Conservation (phyloP, 805 yeast species). For the Starmerella geochares region DNA sequence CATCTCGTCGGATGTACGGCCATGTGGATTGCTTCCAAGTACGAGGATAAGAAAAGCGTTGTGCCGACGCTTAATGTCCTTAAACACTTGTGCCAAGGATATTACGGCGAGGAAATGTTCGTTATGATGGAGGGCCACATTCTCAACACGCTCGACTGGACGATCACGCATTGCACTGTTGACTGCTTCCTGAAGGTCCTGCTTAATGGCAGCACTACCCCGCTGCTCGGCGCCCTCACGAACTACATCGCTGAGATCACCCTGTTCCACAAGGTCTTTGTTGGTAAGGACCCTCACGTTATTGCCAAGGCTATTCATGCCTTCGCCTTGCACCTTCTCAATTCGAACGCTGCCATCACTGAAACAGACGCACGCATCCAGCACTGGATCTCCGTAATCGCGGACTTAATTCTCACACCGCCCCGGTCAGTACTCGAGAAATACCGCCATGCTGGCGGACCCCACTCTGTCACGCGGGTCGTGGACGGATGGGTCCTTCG, state of each 20-base stretch:
- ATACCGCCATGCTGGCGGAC: slow-evolving; percentile 29
- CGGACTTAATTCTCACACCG: slow-evolving; percentile 32
- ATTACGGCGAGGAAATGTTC: slow-evolving; percentile 49
- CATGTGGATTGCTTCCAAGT: slow-evolving; percentile 78
- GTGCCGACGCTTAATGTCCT: slow-evolving; percentile 63
- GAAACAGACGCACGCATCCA: slow-evolving; percentile 27
- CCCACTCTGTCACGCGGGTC: slow-evolving; percentile 30
- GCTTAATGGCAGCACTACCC: slow-evolving; percentile 23
- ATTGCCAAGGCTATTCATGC: slow-evolving; percentile 31
- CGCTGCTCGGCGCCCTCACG: slow-evolving; percentile 28
- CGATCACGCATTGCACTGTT: slow-evolving; percentile 49
- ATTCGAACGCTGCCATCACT: slow-evolving; percentile 11
- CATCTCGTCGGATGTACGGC: slow-evolving; percentile 87
- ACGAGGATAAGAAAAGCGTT: slow-evolving; percentile 61
- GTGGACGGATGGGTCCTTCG: slow-evolving; percentile 30
- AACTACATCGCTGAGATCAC: slow-evolving; percentile 33
- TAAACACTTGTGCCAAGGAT: slow-evolving; percentile 55
- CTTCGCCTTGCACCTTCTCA: slow-evolving; percentile 28
- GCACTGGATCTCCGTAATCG: slow-evolving; percentile 27
- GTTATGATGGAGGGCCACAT: slow-evolving; percentile 68
- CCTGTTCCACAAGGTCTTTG: slow-evolving; percentile 31
- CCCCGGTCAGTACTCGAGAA: slow-evolving; percentile 34
- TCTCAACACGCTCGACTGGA: slow-evolving; percentile 59
- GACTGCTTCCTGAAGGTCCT: slow-evolving; percentile 35
- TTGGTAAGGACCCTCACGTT: slow-evolving; percentile 27